Percentiles rank a stretch among this genome's conserved stretches.
phyloP scores from a whole-genome alignment of 2,329 filamentous ascomycete genomes.

The Aspergillus aculeatus region DNA sequence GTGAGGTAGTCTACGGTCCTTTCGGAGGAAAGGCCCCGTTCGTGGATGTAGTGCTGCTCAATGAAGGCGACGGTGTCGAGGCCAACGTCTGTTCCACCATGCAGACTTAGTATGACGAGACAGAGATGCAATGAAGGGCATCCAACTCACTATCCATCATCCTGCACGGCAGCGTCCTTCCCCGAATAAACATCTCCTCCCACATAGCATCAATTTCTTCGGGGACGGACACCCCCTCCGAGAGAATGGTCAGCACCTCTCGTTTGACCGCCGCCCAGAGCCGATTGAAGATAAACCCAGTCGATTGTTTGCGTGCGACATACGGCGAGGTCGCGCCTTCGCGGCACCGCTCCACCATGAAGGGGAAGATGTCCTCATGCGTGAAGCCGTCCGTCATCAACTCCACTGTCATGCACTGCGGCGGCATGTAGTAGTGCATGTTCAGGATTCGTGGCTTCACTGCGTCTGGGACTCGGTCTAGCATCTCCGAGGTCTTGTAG shows the following conservation, averaged over 20 bases:
- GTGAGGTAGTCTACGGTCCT: conserved; percentile 49
- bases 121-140: not conserved
- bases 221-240: conserved; percentile 51
- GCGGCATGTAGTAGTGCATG: conserved; percentile 55
- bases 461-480: conserved; percentile 41
- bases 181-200: conserved; percentile 40
- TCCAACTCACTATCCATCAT: conserved; percentile 45
- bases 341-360: conserved; percentile 42
- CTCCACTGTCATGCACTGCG: conserved; percentile 48
- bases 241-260: conserved; percentile 50
- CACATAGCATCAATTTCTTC: conserved; percentile 53
- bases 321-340: conserved; percentile 46
- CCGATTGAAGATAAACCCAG: conserved; percentile 56
- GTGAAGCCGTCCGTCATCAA: conserved; percentile 55
- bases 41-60: conserved; percentile 53
- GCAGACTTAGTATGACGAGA: not conserved
- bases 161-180: conserved; percentile 32
- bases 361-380: conserved; percentile 43
- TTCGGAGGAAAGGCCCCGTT: conserved; percentile 44
- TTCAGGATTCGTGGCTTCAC: conserved; percentile 48
- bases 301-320: conserved; percentile 50
- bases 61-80: conserved; percentile 56
- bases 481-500: conserved; percentile 52
- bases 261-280: conserved; percentile 59
- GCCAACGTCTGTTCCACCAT: conserved; percentile 38